These are phyloP conservation scores for Paulownia fortunei DNA, from an alignment of 257 asterid species.

Conservation along the genomic window DNA sequence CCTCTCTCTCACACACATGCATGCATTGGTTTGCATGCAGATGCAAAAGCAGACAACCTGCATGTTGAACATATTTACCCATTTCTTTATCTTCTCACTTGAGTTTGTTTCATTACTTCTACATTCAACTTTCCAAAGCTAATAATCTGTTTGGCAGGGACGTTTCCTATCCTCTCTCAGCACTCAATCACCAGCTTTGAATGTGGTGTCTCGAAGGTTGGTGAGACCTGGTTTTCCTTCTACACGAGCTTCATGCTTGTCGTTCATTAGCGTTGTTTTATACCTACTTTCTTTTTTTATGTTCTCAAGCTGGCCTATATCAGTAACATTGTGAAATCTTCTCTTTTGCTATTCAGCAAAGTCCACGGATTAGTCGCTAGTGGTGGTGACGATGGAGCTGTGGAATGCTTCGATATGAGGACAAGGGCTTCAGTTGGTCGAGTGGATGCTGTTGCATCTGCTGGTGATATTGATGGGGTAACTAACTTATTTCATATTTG, in stretches of 20 bases:
- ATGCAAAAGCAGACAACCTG: not conserved
- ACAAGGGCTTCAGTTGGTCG: constrained; percentile 90
- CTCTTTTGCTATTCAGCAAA: constrained; percentile 52
- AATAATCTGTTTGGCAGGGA: constrained; percentile 59
- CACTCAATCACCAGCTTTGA: constrained; percentile 90
- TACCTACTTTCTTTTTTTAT: not conserved
- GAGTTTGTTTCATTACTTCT: constrained; percentile 5
- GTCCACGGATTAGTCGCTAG: constrained; percentile 87
- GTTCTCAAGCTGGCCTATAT: constrained; percentile 18
- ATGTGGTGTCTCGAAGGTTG: constrained; percentile 92
- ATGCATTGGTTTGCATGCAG: not conserved
- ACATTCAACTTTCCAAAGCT: constrained; percentile 5
- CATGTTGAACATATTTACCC: not conserved
- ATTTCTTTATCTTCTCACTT: constrained; percentile 6
- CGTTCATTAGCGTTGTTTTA: not conserved
- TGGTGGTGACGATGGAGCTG: constrained; percentile 98
- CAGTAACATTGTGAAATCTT: not conserved
- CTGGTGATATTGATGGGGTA: constrained; percentile 82
- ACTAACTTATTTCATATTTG: constrained; percentile 12
- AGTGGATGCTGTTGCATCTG: constrained; percentile 65
- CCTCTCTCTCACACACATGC: not conserved
- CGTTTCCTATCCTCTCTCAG: constrained; percentile 83
- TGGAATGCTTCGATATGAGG: constrained; percentile 93
- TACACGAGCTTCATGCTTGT: constrained; percentile 6
- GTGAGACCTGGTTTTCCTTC: constrained; percentile 32